Evolutionary conservation across 2,329 filamentous ascomycete species (phyloP).

Genomic region (Penicillium sp.): DNA sequence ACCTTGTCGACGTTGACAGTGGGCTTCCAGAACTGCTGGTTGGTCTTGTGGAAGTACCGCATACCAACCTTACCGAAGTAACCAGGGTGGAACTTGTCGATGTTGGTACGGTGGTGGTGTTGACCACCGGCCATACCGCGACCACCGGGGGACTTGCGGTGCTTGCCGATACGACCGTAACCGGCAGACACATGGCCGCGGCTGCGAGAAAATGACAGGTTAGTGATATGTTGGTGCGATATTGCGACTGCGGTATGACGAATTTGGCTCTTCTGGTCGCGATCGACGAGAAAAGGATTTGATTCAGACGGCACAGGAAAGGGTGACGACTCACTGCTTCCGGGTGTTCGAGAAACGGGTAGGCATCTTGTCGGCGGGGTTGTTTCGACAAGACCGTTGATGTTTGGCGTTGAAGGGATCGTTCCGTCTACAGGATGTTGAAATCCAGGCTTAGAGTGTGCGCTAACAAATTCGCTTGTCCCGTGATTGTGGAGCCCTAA

Average conservation of each 20-base stretch:
- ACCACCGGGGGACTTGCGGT: slow-evolving; percentile 81
- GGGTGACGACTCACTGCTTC: slow-evolving; percentile 39
- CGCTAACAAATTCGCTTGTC: slow-evolving; percentile 34
- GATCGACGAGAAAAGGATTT: slow-evolving; percentile 8
- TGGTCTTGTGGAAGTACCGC: slow-evolving; percentile 92
- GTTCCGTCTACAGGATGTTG: slow-evolving; percentile 28
- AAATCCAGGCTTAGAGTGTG: slow-evolving; percentile 35
- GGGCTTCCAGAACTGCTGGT: slow-evolving; percentile 97
- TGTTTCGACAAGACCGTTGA: slow-evolving; percentile 35
- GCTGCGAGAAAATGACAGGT: slow-evolving; percentile 42
- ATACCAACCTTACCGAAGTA: slow-evolving; percentile 98
- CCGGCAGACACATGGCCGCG: slow-evolving; percentile 97
- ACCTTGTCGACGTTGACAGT: slow-evolving; percentile 99
- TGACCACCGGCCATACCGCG: slow-evolving; percentile 93
- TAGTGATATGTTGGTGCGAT: slow-evolving; percentile 13
- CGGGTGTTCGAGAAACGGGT: slow-evolving; percentile 45
- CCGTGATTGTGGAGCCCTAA: slow-evolving; percentile 28
- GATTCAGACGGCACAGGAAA: slow-evolving; percentile 16
- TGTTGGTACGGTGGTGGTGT: slow-evolving; percentile 94
- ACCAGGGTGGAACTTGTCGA: slow-evolving; percentile 92
- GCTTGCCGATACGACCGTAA: slow-evolving; percentile 97
- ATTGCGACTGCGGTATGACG: slow-evolving; percentile 14
- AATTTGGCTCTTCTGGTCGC: slow-evolving; percentile 14
- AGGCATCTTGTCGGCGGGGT: slow-evolving; percentile 43
- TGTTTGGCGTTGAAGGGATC: slow-evolving; percentile 31